Base-by-base conservation (phyloP, 2,329 filamentous ascomycete species). In the Helotiales sp. region DNA sequence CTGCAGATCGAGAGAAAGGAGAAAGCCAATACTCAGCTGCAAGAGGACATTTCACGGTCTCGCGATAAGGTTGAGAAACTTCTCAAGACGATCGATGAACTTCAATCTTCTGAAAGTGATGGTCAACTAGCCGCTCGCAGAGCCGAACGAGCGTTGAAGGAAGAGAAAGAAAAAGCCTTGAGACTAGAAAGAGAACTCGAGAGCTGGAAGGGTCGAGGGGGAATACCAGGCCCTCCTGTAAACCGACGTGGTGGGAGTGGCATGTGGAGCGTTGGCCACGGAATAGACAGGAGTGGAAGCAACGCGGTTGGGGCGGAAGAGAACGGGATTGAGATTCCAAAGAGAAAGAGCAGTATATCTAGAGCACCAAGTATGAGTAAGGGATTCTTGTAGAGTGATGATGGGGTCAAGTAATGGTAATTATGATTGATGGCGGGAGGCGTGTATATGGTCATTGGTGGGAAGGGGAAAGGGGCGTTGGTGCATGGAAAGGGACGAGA, bases 21-120 rank as follows among this genome's bases (percentile, higher is more conserved):
- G 64, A 97, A 96, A 76, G 86, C 90, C 67, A 91, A 93, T 67
- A 71, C 80, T 5, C 88, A 95, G 70, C 80, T 96, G 17, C 82
- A 86, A 54, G 93, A 97, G 53, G 95, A 98, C 68, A 83, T 96
- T 57, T 79, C 81, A 65, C 90, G 93, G 63, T 87, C 91, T 69
- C 90, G 93, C 61, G 93, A 98, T 75, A 96, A 95, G 79, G 85
- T 92, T 61, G 91, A 95, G 64, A 91, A 92, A 71, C 86, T 98
- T 5, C 87, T 99, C 51, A 82, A 87, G 70, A 91, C 91, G 1
- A 96, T 99, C 66, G 93, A 98, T 71, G 93, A 98, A 71, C 84
- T 99, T 31, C 93, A 99, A 73, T 86, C 90, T 13, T 89, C 86
- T 13, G 93, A 98, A 74, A 92, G 90, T 22, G 80, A 86, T 10